Conservation (phyloP, 192 early-diverging fungal species). For the Umbelopsis sp. region DNA sequence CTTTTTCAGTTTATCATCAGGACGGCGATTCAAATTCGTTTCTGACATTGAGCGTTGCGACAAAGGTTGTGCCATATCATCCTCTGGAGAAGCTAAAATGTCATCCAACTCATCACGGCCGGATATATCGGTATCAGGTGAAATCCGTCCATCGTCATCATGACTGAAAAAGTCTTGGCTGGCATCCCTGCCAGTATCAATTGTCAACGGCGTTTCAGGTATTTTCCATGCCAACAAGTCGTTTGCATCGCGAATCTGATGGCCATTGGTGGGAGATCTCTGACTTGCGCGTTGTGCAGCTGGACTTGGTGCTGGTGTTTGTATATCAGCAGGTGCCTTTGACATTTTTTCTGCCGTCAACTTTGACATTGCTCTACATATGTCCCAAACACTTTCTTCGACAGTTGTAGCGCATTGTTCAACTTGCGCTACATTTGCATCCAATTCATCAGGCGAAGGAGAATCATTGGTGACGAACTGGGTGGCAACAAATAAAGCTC, state of each 20-base stretch:
- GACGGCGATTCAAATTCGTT: background rate
- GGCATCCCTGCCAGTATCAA: slow-evolving; percentile 1
- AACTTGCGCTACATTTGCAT: background rate
- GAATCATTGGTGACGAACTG: slow-evolving; percentile 32
- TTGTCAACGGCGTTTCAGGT: background rate
- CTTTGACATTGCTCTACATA: slow-evolving; percentile 17
- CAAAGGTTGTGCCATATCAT: background rate
- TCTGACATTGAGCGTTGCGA: slow-evolving; percentile 9
- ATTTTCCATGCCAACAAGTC: slow-evolving; percentile 14
- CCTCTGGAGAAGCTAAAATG: slow-evolving; percentile 1
- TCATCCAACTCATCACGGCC: slow-evolving; percentile 12
- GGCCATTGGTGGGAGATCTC: background rate
- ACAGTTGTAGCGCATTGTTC: slow-evolving; percentile 1
- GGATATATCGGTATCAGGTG: slow-evolving; percentile 26
- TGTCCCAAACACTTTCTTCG: slow-evolving; percentile 19
- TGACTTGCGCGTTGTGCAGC: background rate
- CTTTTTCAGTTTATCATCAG: slow-evolving; percentile 50
- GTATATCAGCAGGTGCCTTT: background rate
- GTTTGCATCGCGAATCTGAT: slow-evolving; percentile 11
- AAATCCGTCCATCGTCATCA: slow-evolving; percentile 21
- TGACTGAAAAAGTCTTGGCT: slow-evolving; percentile 17
- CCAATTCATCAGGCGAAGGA: slow-evolving; percentile 13
- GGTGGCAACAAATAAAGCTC: slow-evolving; percentile 28
- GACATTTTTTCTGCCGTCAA: background rate
- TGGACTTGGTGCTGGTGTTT: background rate